These are phyloP conservation scores for Pseudohyphozyma bogoriensis DNA, from an alignment of 768 basidiomycete species.

Conservation along the genomic window DNA sequence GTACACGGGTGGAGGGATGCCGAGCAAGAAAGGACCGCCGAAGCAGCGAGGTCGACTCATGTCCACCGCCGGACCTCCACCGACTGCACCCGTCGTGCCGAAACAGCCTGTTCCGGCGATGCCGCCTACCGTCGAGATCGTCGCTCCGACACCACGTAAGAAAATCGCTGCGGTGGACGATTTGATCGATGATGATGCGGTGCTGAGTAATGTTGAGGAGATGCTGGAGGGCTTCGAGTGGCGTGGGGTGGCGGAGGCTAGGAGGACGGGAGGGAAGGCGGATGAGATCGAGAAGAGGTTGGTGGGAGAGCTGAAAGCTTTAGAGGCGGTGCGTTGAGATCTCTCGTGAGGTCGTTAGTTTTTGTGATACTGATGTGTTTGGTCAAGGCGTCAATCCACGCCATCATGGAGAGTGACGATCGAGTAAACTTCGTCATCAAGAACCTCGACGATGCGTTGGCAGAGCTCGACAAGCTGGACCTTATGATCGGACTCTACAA, in stretches of 20 bases:
- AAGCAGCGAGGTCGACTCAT: too few species aligned
- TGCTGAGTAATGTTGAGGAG: conserved; percentile 86
- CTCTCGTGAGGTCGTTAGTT: neutral
- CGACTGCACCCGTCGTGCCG: too few species aligned
- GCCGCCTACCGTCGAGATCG: too few species aligned
- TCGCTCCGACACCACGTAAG: too few species aligned
- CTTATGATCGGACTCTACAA: conserved; percentile 83
- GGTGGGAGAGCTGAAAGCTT: conserved; percentile 76
- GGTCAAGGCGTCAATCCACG: conserved; percentile 83
- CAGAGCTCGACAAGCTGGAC: conserved; percentile 83
- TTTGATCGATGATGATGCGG: conserved; percentile 57
- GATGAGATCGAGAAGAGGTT: conserved; percentile 86
- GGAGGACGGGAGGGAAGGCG: conserved; percentile 54
- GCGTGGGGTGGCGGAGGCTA: conserved; percentile 49
- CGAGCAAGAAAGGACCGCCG: too few species aligned
- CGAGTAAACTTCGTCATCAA: conserved; percentile 74
- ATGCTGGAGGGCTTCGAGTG: conserved; percentile 99
- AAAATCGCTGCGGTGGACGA: neutral
- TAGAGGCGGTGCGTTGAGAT: conserved; percentile 64
- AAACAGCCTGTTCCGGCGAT: too few species aligned
- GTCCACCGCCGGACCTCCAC: too few species aligned
- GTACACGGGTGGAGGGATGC: too few species aligned
- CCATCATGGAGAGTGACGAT: conserved; percentile 92
- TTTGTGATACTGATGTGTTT: neutral
- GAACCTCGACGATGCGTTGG: conserved; percentile 76